Conservation (phyloP, 805 yeast genomes). For the Candida stauntonica region DNA sequence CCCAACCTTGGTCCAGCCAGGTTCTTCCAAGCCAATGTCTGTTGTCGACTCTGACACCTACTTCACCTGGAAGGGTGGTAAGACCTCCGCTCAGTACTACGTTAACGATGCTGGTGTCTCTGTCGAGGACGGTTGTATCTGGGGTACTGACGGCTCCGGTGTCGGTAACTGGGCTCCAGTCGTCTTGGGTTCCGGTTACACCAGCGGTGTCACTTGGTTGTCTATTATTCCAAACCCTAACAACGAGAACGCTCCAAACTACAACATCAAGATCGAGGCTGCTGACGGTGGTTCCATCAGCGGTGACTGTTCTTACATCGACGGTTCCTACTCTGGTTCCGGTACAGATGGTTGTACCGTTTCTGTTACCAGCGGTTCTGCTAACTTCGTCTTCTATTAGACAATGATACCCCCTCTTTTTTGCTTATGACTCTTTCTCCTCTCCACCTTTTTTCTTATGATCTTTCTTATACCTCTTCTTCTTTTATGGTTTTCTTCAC, state of each 20-base stretch:
- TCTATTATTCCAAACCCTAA: constrained; percentile 95
- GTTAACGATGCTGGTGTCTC: constrained; percentile 96
- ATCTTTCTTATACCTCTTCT: too few species aligned
- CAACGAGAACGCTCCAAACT: constrained; percentile 64
- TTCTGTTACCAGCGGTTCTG: constrained; percentile 54
- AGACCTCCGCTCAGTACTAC: constrained; percentile 94
- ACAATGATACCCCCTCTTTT: background rate
- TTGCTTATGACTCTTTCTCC: background rate
- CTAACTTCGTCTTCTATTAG: constrained; percentile 54
- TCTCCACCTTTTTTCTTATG: background rate
- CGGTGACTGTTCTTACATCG: constrained; percentile 76
- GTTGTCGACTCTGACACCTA: constrained; percentile 76
- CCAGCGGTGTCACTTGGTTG: constrained; percentile 64
- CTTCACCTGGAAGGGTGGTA: constrained; percentile 76
- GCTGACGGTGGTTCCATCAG: constrained; percentile 52
- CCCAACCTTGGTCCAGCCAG: constrained; percentile 79
- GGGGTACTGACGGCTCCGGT: constrained; percentile 80
- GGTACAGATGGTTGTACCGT: constrained; percentile 80
- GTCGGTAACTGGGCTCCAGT: constrained; percentile 99
- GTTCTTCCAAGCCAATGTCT: constrained; percentile 59
- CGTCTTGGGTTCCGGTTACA: constrained; percentile 87
- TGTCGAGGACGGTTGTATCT: constrained; percentile 84
- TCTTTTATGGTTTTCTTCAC: too few species aligned
- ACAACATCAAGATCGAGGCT: constrained; percentile 71
- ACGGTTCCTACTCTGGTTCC: constrained; percentile 67